Evolutionary conservation across 257 asterid species (phyloP), one percentile per base, ranked within the genome.

Genomic region (Solanum neorickii): DNA sequence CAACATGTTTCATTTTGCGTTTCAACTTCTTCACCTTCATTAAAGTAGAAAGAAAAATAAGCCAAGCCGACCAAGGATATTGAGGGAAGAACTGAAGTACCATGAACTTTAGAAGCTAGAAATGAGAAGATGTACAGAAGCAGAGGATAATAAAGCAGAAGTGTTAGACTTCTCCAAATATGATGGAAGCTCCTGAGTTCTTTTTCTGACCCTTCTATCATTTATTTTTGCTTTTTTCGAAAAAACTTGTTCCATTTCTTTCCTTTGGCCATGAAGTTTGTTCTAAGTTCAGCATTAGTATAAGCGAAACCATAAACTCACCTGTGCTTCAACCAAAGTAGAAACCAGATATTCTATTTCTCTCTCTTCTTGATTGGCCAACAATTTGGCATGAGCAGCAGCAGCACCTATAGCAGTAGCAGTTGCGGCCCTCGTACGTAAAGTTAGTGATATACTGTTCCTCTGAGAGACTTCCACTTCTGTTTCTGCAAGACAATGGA

Each of bases 321-420:
- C 99, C 98, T 97, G 99, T 39, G 94, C 83, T 83, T 95, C 98
- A 41, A 97, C 90, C 88, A 97, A 86, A 46, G 84, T 89, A 85
- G 99, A 93, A 88, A 97, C 85, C 89, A 93, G 89, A 88, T 91
- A 91, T 84, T 94, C 96, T 20, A 97, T 93, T 88, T 94, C 93
- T 89, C 94, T 93, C 92, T 94, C 98, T 93, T 97, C 99, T 87
- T 94, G 95, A 91, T 93, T 96, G 73, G 99, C 98, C 94, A 95
- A 92, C 91, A 93, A 86, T 88, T 93, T 94, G 42, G 99, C 98
- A 88, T 93, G 95, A 76, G 97, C 98, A 82, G 99, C 98, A 77
- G 98, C 98, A 85, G 93, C 97, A 72, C 96, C 98, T 47, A 97
- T 94, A 65, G 98, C 96, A 8, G 98, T 92, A 74, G 99, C 98